A percentile compares a stretch with the other conserved stretches of the same genome.
phyloP scores from a whole-genome alignment of 306 rosid genomes.

The Leucaena leucocephala region DNA sequence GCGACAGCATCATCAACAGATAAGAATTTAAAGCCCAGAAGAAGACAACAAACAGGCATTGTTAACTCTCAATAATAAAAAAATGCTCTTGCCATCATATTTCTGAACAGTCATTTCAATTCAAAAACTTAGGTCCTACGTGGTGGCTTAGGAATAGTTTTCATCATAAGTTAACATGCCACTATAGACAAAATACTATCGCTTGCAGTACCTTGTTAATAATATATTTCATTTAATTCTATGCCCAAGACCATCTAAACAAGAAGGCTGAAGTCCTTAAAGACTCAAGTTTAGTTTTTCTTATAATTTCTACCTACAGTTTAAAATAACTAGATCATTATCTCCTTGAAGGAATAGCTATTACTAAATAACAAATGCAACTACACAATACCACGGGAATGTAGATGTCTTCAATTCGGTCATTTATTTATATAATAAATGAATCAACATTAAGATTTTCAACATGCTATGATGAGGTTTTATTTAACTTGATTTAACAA shows the following conservation, averaged over 20 bases:
- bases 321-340: not conserved
- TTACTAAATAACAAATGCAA: not conserved
- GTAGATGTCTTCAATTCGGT: not conserved
- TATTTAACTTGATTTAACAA: not conserved
- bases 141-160: not conserved
- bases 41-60: not conserved
- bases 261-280: too few species aligned
- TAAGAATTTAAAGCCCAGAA: conserved; percentile 18
- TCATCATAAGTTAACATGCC: not conserved
- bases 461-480: not conserved
- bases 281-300: too few species aligned
- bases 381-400: not conserved
- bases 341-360: not conserved
- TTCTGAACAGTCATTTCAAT: not conserved
- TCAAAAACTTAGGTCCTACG: not conserved
- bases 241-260: too few species aligned
- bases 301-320: too few species aligned
- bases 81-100: not conserved
- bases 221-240: not conserved
- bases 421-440: not conserved
- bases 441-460: not conserved
- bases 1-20: conserved; percentile 26
- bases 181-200: not conserved
- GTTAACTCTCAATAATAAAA: not conserved
- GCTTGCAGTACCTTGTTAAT: not conserved